Base-by-base conservation (phyloP, 805 yeast species). In the Lipomyces anomalus region DNA sequence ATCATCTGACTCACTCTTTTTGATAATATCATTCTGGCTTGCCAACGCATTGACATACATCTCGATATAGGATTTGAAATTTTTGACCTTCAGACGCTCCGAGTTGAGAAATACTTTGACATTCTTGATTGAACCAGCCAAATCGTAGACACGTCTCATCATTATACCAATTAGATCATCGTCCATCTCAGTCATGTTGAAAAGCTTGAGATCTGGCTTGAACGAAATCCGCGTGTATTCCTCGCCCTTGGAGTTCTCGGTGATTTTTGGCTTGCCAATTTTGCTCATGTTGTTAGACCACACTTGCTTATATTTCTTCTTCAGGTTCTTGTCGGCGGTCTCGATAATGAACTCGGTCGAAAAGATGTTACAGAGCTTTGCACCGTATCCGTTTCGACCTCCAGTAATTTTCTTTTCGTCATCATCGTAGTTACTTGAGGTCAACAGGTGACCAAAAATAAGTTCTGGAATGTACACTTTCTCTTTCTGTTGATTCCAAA, bases 311-410 rank as follows among this genome's bases (percentile, higher is more conserved):
- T 92, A 92, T 35, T 75, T 67, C 58, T 77, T 74, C 43, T 75
- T 80, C 7, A 72, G 69, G 37, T 62, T 66, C 42, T 79, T 74
- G 65, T 92, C 96, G 17, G 95, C 90, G 4, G 98, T 92, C 63
- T 88, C 96, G 23, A 92, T 74, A 11, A 72, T 75, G 61, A 92
- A 92, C 59, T 83, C 82, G 3, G 88, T 84, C 22, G 96, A 87
- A 65, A 90, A 92, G 52, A 92, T 92, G 65, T 92, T 92, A 77
- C 98, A 92, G 45, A 92, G 66, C 61, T 92, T 92, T 40, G 98
- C 98, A 67, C 98, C 98, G 62, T 80, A 92, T 53, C 98, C 98
- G 63, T 92, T 92, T 71, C 98, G 80, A 66, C 98, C 98, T 70
- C 98, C 98, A 1, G 95, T 86, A 28, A 92, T 97, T 65, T 92